phyloP scores from a whole-genome alignment of 768 basidiomycete genomes.

The Amanita pallidorosea region DNA sequence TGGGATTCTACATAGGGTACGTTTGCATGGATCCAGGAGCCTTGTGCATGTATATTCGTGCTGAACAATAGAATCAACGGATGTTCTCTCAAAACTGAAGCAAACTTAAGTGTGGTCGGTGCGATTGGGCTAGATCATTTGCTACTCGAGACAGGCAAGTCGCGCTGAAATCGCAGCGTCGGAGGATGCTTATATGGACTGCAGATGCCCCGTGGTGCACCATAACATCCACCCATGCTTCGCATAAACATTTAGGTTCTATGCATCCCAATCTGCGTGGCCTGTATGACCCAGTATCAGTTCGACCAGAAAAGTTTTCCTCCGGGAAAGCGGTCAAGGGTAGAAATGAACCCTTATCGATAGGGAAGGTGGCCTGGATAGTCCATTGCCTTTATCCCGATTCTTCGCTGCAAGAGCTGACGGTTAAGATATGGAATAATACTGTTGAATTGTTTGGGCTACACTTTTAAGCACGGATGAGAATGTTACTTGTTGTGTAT shows the following conservation, averaged over 20 bases:
- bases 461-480: slow-evolving; percentile 19
- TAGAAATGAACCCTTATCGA: slow-evolving; percentile 59
- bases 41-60: slow-evolving; percentile 1
- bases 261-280: slow-evolving; percentile 35
- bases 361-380: slow-evolving; percentile 68
- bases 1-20: slow-evolving; percentile 63
- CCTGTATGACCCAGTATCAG: slow-evolving; percentile 40
- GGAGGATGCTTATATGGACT: not conserved
- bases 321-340: slow-evolving; percentile 60
- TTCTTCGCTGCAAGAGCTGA: slow-evolving; percentile 41
- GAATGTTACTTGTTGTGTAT: not conserved
- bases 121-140: slow-evolving; percentile 48
- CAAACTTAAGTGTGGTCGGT: slow-evolving; percentile 46
- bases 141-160: slow-evolving; percentile 65
- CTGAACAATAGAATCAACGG: slow-evolving; percentile 45
- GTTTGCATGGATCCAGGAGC: not conserved
- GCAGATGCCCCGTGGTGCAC: slow-evolving; percentile 70
- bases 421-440: slow-evolving; percentile 52
- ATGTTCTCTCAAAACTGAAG: slow-evolving; percentile 65
- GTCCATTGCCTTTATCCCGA: slow-evolving; percentile 34
- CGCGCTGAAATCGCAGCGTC: not conserved
- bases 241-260: slow-evolving; percentile 34
- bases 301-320: slow-evolving; percentile 48
- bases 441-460: slow-evolving; percentile 50
- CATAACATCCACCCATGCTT: slow-evolving; percentile 57